phyloP scores from a whole-genome alignment of 495 filamentous ascomycete species.

The Hypomontagnella submonticulosa region DNA sequence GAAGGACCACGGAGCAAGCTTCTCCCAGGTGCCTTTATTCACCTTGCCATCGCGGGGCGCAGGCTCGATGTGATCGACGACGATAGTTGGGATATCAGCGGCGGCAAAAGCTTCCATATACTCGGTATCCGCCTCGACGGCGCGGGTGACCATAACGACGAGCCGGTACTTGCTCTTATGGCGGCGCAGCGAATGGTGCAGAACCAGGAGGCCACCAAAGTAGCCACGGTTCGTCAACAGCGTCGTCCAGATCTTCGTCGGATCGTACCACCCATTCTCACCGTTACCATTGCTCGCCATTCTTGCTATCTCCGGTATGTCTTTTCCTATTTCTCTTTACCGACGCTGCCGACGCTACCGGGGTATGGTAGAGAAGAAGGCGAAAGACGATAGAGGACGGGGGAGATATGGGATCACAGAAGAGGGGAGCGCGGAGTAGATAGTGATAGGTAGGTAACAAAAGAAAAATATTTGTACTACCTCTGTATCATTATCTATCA shows the following conservation, averaged over 20 bases:
- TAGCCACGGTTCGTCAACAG: slow-evolving; percentile 54
- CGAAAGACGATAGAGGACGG: not conserved
- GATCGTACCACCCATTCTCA: slow-evolving; percentile 41
- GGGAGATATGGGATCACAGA: not conserved
- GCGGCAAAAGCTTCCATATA: slow-evolving; percentile 54
- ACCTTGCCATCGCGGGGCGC: slow-evolving; percentile 52
- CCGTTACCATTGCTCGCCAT: slow-evolving; percentile 31
- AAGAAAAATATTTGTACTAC: slow-evolving; percentile 18
- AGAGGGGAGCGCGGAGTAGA: slow-evolving; percentile 6
- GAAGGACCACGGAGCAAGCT: slow-evolving; percentile 55
- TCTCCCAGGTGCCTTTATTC: slow-evolving; percentile 56
- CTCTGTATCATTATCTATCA: not conserved
- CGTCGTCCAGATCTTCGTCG: slow-evolving; percentile 56
- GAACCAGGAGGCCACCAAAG: slow-evolving; percentile 52
- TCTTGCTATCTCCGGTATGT: slow-evolving; percentile 2
- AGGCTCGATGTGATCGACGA: slow-evolving; percentile 54
- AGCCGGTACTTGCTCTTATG: slow-evolving; percentile 51
- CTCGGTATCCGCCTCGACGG: slow-evolving; percentile 53
- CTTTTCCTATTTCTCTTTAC: slow-evolving; percentile 3
- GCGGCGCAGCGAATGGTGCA: slow-evolving; percentile 53
- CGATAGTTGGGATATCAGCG: slow-evolving; percentile 54
- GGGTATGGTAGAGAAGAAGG: not conserved
- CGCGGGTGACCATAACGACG: slow-evolving; percentile 54
- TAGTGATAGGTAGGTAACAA: slow-evolving; percentile 2
- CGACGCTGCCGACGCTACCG: not conserved